phyloP scores from a whole-genome alignment of 371 early-diverging fungal species.

The Circinella umbellata region DNA sequence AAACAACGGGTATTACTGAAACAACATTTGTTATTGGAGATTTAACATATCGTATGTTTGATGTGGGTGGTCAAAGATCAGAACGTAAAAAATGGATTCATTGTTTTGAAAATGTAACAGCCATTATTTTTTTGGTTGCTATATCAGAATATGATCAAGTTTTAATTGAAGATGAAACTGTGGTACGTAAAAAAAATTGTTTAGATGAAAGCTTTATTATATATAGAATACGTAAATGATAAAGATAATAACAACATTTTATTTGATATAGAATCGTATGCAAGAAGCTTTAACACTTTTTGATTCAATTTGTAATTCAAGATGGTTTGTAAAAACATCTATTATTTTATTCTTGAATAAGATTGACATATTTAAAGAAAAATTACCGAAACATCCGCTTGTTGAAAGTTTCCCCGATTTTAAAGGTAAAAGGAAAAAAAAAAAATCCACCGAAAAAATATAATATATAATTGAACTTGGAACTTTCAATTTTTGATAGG shows the following conservation, averaged over 20 bases:
- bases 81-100: conserved; percentile 94
- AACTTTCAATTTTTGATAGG: conserved; percentile 22
- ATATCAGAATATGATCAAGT: conserved; percentile 94
- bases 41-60: conserved; percentile 87
- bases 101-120: conserved; percentile 93
- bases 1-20: conserved; percentile 89
- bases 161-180: conserved; percentile 90
- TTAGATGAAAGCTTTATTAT: too few species aligned
- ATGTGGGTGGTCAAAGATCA: conserved; percentile 91
- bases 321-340: conserved; percentile 92
- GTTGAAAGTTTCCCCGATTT: conserved; percentile 86
- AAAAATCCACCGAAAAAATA: too few species aligned
- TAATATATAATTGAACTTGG: too few species aligned
- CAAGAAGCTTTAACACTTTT: conserved; percentile 94
- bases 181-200: conserved; percentile 61
- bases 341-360: conserved; percentile 97
- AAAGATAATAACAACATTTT: too few species aligned
- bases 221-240: too few species aligned
- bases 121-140: conserved; percentile 91
- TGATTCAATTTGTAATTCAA: conserved; percentile 94
- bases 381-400: conserved; percentile 82
- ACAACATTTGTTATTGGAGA: conserved; percentile 85
- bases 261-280: conserved; percentile 83
- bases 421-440: conserved; percentile 10
- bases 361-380: conserved; percentile 92